Percentiles rank a stretch among this genome's conserved stretches.
These are phyloP conservation scores for Triangularia setosa DNA, from an alignment of 2,329 filamentous ascomycete species.

Conservation along the genomic window DNA sequence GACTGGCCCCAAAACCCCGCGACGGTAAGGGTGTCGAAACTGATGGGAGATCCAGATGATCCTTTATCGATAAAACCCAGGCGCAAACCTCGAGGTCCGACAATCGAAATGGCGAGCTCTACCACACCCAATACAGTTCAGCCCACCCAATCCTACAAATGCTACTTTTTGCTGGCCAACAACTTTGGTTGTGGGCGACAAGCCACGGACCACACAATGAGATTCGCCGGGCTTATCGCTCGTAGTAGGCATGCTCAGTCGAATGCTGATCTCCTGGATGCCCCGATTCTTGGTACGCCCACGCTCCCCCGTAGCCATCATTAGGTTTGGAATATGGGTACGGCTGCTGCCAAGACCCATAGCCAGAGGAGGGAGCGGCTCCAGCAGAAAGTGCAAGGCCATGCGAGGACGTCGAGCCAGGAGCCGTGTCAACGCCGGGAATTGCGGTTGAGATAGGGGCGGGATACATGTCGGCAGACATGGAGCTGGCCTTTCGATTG, in stretches of 20 bases:
- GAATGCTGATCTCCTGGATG: slow-evolving; percentile 25
- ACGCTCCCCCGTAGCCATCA: slow-evolving; percentile 36
- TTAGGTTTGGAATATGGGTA: slow-evolving; percentile 40
- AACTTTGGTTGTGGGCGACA: not conserved
- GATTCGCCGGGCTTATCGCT: slow-evolving; percentile 24
- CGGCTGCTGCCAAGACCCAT: slow-evolving; percentile 43
- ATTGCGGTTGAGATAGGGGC: slow-evolving; percentile 37
- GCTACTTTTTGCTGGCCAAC: not conserved
- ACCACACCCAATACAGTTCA: not conserved
- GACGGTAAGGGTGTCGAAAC: slow-evolving; percentile 1
- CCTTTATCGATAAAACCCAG: slow-evolving; percentile 6
- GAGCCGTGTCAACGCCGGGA: slow-evolving; percentile 34
- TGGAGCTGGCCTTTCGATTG: slow-evolving; percentile 39
- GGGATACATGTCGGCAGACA: slow-evolving; percentile 43
- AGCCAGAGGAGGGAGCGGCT: slow-evolving; percentile 35
- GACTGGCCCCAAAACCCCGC: slow-evolving; percentile 3
- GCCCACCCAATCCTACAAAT: not conserved
- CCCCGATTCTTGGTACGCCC: slow-evolving; percentile 33
- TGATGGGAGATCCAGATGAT: not conserved
- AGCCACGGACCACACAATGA: not conserved
- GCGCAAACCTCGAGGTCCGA: not conserved
- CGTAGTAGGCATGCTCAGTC: slow-evolving; percentile 33
- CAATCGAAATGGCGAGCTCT: not conserved
- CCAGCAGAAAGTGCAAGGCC: slow-evolving; percentile 38
- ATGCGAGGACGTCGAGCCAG: slow-evolving; percentile 34